phyloP scores from a whole-genome alignment of 306 rosid species.

The Morella rubra region DNA sequence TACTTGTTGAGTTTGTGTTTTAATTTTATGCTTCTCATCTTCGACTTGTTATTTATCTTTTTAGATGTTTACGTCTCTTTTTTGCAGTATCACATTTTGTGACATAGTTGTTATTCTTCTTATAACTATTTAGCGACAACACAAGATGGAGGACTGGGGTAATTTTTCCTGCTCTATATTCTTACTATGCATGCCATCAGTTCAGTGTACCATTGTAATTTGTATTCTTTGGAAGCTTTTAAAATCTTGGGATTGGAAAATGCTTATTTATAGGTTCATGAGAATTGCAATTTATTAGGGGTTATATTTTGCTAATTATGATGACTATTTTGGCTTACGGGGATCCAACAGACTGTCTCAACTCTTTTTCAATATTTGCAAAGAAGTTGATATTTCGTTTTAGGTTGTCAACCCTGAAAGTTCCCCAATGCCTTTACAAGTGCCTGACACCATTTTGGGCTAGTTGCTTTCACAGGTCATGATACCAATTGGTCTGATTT shows the following conservation, averaged over 20 bases:
- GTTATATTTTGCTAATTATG: not conserved
- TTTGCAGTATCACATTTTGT: not conserved
- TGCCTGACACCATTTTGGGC: too few relatives aligned
- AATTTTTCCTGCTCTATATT: slow-evolving; percentile 18
- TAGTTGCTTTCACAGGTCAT: too few relatives aligned
- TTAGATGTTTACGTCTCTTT: not conserved
- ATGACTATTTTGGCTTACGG: not conserved
- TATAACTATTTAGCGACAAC: slow-evolving; percentile 12
- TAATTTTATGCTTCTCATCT: not conserved
- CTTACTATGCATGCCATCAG: not conserved
- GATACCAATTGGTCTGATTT: too few relatives aligned
- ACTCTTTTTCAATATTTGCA: too few relatives aligned
- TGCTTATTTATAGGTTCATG: not conserved
- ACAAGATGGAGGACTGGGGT: slow-evolving; percentile 81
- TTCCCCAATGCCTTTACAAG: too few relatives aligned
- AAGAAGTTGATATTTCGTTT: too few relatives aligned
- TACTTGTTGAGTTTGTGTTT: not conserved
- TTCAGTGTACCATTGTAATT: not conserved
- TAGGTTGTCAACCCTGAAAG: too few relatives aligned
- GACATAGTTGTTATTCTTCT: slow-evolving; percentile 3
- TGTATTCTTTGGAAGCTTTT: not conserved
- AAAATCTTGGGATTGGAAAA: not conserved
- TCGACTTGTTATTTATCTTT: not conserved
- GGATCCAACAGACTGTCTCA: too few relatives aligned
- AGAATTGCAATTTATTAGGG: not conserved